A percentile compares a stretch with the other conserved stretches of the same genome.
phyloP scores from a whole-genome alignment of 2,329 filamentous ascomycete species.

The Exserohilum rostratum region DNA sequence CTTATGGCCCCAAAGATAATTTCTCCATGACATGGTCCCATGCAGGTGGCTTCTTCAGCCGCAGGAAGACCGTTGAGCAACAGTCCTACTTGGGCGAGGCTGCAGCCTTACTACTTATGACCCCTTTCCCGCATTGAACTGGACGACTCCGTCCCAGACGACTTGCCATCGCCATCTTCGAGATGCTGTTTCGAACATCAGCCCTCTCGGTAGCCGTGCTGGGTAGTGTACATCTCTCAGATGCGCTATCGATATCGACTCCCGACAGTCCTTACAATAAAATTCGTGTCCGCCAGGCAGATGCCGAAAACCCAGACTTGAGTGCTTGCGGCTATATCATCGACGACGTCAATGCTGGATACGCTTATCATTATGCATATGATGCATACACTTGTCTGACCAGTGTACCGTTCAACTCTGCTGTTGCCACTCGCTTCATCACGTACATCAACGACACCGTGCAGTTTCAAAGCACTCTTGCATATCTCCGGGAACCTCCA shows the following conservation, averaged over 20 bases:
- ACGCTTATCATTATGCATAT: neutral
- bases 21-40: neutral
- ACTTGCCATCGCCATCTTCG: neutral
- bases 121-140: neutral
- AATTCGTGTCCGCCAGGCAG: neutral
- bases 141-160: neutral
- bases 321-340: neutral
- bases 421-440: constrained; percentile 53
- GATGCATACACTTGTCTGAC: constrained; percentile 45
- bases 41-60: neutral
- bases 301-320: neutral
- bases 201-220: neutral
- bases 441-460: constrained; percentile 54
- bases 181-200: neutral
- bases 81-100: neutral
- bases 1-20: too few species aligned
- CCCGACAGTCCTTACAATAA: neutral
- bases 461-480: constrained; percentile 53
- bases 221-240: neutral
- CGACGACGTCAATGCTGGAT: neutral
- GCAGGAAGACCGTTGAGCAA: too few species aligned
- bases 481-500: constrained; percentile 51
- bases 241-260: neutral
- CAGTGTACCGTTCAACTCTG: constrained; percentile 54
- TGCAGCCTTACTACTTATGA: neutral